Conservation (phyloP, 306 rosid genomes). For the Sesbania bispinosa region DNA sequence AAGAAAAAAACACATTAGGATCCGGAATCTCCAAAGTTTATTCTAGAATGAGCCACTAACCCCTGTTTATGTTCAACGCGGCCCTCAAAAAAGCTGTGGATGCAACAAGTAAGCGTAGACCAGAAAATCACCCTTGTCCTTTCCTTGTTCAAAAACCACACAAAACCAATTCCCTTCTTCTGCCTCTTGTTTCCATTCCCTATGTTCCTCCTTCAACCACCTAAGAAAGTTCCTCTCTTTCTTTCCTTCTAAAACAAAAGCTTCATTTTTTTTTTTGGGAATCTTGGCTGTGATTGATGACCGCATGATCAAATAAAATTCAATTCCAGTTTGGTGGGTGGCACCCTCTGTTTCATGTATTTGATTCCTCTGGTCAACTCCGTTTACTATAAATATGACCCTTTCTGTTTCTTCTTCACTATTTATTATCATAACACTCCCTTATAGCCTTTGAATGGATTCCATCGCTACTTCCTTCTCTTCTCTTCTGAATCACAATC, state of each 20-base stretch:
- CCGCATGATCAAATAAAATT: neutral
- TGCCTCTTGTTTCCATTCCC: constrained; percentile 20
- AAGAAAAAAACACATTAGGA: neutral
- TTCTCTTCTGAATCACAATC: neutral
- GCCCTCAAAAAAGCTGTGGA: neutral
- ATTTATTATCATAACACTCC: neutral
- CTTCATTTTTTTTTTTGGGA: neutral
- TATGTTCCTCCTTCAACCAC: neutral
- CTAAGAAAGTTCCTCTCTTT: neutral
- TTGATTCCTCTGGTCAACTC: constrained; percentile 26
- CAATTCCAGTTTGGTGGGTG: constrained; percentile 3
- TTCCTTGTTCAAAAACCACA: neutral
- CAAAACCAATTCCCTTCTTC: neutral
- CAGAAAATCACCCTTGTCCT: neutral
- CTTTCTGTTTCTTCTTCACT: neutral
- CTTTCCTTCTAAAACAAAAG: neutral
- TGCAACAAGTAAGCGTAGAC: too few species aligned
- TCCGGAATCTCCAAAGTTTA: constrained; percentile 23
- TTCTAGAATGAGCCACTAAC: neutral
- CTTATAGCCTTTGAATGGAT: neutral
- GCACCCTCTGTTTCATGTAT: neutral
- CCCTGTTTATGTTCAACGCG: neutral
- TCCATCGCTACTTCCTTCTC: neutral
- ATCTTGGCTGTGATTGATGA: neutral
- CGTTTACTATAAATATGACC: constrained; percentile 28